Conservation (phyloP, 306 rosid genomes). For the Comarum palustre region DNA sequence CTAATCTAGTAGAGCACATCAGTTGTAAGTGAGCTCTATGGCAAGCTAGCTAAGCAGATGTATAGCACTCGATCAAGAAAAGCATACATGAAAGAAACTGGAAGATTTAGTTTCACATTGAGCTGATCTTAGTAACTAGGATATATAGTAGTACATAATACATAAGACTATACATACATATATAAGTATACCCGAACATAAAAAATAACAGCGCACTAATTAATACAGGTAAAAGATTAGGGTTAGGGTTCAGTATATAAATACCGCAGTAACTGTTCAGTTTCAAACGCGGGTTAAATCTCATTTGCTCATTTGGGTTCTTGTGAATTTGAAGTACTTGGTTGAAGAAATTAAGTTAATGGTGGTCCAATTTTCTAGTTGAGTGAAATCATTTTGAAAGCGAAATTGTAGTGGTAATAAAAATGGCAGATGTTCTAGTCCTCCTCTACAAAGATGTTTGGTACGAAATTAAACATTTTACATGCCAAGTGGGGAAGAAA, state of each 20-base stretch:
- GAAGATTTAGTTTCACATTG: not conserved
- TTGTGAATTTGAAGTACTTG: not conserved
- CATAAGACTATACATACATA: no score
- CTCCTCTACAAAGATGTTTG: not conserved
- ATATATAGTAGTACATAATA: no score
- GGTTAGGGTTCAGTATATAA: not conserved
- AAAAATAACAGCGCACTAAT: no score
- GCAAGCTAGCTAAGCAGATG: not conserved
- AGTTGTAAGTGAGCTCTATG: not conserved
- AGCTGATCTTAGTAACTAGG: not conserved
- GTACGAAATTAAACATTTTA: slow-evolving; percentile 6
- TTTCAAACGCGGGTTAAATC: not conserved
- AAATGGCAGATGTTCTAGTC: slow-evolving; percentile 19
- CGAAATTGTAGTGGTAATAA: slow-evolving; percentile 46
- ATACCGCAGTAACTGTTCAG: not conserved
- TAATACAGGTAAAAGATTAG: not conserved
- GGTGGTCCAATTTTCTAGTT: slow-evolving; percentile 67
- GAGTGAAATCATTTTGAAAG: slow-evolving; percentile 64
- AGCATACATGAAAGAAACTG: not conserved
- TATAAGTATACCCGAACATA: no score
- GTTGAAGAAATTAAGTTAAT: slow-evolving; percentile 13
- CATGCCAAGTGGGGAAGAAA: slow-evolving; percentile 4
- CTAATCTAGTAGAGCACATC: not conserved
- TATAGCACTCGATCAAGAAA: not conserved
- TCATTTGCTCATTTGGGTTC: not conserved